phyloP scores from a whole-genome alignment of 2,329 filamentous ascomycete species.

The Thielaviopsis punctulata region DNA sequence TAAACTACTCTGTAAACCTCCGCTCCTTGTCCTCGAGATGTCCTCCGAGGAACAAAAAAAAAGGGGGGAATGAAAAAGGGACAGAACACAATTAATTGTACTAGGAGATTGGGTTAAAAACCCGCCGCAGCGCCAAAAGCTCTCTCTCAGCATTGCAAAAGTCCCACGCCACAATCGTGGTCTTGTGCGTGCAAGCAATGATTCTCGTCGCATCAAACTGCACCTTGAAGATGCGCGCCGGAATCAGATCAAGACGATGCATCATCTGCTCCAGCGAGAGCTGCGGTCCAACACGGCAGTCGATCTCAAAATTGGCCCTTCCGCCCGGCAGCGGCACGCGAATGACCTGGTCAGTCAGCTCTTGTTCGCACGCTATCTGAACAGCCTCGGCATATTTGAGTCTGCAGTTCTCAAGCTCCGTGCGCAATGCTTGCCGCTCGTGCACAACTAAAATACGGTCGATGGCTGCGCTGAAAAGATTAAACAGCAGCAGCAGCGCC shows the following conservation, averaged over 20 bases:
- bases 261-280: slow-evolving; percentile 5
- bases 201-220: slow-evolving; percentile 91
- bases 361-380: not conserved
- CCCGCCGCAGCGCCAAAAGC: slow-evolving; percentile 58
- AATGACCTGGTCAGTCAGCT: not conserved
- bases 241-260: slow-evolving; percentile 25
- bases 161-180: slow-evolving; percentile 90
- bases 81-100: not conserved
- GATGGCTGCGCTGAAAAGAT: slow-evolving; percentile 32
- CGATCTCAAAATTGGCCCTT: not conserved
- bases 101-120: slow-evolving; percentile 45
- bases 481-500: slow-evolving; percentile 29
- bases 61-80: not conserved
- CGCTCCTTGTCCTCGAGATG: not conserved
- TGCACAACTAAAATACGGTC: slow-evolving; percentile 33
- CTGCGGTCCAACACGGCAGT: slow-evolving; percentile 1
- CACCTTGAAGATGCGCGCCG: slow-evolving; percentile 72
- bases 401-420: slow-evolving; percentile 30
- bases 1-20: not conserved
- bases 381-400: slow-evolving; percentile 16
- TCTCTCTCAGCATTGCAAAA: slow-evolving; percentile 79
- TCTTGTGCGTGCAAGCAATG: slow-evolving; percentile 84
- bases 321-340: not conserved
- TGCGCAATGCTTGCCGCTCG: slow-evolving; percentile 30
- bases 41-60: not conserved